Evolutionary conservation across 495 filamentous ascomycete genomes (phyloP), one percentile per base, ranked within the genome.

Genomic region (Tuber indicum): DNA sequence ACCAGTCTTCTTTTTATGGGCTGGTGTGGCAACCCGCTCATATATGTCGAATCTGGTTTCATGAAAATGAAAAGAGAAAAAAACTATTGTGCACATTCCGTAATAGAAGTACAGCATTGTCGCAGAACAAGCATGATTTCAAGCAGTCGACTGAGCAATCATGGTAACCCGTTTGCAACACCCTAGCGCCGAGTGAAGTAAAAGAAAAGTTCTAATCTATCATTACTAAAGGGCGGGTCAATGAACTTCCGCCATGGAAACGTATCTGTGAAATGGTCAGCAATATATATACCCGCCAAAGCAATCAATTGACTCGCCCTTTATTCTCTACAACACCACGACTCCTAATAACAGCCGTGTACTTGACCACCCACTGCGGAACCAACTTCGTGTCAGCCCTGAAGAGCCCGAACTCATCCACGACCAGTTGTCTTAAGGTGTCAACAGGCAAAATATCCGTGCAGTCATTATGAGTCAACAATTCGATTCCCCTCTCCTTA

Each of bases 241-340:
- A 43, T 82, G 77, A 75, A 80, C 74, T 45, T 79, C 79, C 46
- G 70, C 76, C 82, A 83, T 83, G 3, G 77, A 75, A 75, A 83
- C 83, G 72, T 83, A 83, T 36, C 82, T 83, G 72, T 36, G n/a
- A 44, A 46, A 76, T 44, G 3, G 66, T 83, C 41, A 83, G 78
- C 41, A 72, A 32, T n/a, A 74, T 44, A 74, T 44, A 9, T 23
- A 46, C 52, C 44, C 9, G 3, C 23, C 36, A 73, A 36, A 44
- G 4, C 12, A 9, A 4, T 14, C 45, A 47, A 49, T 36, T 69
- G 44, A 58, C 75, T 74, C 97, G 98, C 21, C 96, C 96, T 86
- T 98, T 98, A 83, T 96, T 97, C 88, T 99, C 96, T 73, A 99
- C 93, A 7, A 98, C 96, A 0, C 96, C 96, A n/a, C 96, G 87